Percentiles rank a stretch among this genome's conserved stretches.
These are phyloP conservation scores for Trichosanthes truncata DNA, from an alignment of 306 rosid species.

Conservation along the genomic window DNA sequence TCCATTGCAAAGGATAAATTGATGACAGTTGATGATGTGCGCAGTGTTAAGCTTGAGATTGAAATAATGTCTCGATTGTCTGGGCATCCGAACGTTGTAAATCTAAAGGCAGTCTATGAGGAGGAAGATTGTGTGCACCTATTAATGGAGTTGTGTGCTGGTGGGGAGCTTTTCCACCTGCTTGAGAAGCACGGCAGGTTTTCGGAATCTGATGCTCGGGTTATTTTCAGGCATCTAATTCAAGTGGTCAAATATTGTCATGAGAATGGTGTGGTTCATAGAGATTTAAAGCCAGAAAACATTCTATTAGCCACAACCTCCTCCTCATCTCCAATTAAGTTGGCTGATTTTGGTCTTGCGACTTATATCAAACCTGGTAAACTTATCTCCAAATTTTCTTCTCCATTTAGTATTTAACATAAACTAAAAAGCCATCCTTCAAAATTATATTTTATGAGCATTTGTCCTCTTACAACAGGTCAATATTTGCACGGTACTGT, in stretches of 20 bases:
- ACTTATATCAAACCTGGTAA: constrained; percentile 70
- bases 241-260: constrained; percentile 66
- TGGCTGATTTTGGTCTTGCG: constrained; percentile 74
- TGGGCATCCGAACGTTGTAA: constrained; percentile 69
- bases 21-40: constrained; percentile 50
- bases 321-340: constrained; percentile 57
- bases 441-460: constrained; percentile 1
- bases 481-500: constrained; percentile 61
- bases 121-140: constrained; percentile 58
- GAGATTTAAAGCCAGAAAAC: constrained; percentile 68
- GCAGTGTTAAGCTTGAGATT: constrained; percentile 60
- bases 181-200: constrained; percentile 60
- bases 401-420: background rate
- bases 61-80: constrained; percentile 64
- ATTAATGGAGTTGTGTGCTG: constrained; percentile 80
- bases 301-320: constrained; percentile 55
- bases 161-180: constrained; percentile 61
- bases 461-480: constrained; percentile 36
- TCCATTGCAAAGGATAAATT: constrained; percentile 62
- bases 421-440: background rate
- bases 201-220: constrained; percentile 49
- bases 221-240: constrained; percentile 59
- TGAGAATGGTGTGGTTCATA: constrained; percentile 60
- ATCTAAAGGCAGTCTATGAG: constrained; percentile 71
- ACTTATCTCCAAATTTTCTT: background rate